Evolutionary conservation across 768 basidiomycete genomes (phyloP), one percentile per base, ranked within the genome.

Genomic region (Gloeophyllum trabeum): DNA sequence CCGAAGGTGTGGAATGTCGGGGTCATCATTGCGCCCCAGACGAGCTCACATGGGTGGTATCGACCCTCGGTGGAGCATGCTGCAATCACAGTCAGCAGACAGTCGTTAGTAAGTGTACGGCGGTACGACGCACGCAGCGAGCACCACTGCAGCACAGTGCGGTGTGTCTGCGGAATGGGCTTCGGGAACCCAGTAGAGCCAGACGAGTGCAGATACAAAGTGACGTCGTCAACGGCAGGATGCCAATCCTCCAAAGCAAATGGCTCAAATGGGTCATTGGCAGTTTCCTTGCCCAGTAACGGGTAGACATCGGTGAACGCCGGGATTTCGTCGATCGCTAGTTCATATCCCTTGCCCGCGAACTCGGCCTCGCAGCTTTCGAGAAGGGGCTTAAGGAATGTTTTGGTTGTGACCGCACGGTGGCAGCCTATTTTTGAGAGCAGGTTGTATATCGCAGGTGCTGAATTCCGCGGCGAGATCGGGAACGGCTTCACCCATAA

Each of bases 121-220:
- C n/a, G n/a, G n/a, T n/a, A n/a, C n/a, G 2, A 46, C 49, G 3
- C 30, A 51, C 50, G 22, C 20, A 19, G 30, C 2, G 21, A 16
- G 20, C 24, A 23, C 50, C 50, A 51, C 21, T 51, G 47, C n/a
- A 41, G 16, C 14, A 54, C 6, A 10, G 42, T 42, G 25, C 42
- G 42, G 39, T 52, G 50, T 1, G 50, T 53, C 46, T 46, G 46
- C 0, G 43, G 34, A 16, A 56, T 43, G 0, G 53, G 50, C 36
- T 56, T 56, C 10, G 55, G 55, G 16, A 48, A 28, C 19, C 51
- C 49, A 6, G 53, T 56, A 2, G 55, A 56, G 4, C 55, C 55
- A 14, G 52, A 47, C 5, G 52, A 53, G 35, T 53, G 52, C 13
- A 53, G 24, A 21, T 47, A 47, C 7, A 49, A 23, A 1, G 41